Evolutionary conservation across 495 filamentous ascomycete species (phyloP).

Genomic region (Articulospora tetracladia): DNA sequence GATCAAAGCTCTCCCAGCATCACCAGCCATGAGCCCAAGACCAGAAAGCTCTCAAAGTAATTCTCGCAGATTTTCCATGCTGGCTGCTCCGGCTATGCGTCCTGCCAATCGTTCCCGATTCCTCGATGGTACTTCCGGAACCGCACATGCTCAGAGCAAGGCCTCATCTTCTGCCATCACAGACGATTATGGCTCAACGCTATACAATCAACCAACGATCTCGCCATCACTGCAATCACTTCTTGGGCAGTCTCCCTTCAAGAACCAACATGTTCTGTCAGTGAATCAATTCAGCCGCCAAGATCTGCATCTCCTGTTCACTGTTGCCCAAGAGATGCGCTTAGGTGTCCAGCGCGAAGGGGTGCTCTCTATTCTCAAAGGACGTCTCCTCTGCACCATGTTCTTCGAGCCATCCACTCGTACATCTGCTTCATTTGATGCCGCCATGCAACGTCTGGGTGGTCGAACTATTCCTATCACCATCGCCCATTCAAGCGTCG

Average conservation of each 20-base stretch:
- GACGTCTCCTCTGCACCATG: slow-evolving; percentile 79
- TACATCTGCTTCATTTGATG: slow-evolving; percentile 93
- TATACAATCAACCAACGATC: slow-evolving; percentile 34
- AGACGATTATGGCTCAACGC: slow-evolving; percentile 47
- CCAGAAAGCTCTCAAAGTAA: slow-evolving; percentile 23
- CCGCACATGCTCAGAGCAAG: slow-evolving; percentile 8
- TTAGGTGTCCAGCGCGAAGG: slow-evolving; percentile 88
- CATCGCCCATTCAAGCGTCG: slow-evolving; percentile 74
- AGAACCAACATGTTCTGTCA: slow-evolving; percentile 79
- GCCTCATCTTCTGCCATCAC: slow-evolving; percentile 21
- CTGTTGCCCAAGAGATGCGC: slow-evolving; percentile 94
- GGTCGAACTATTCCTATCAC: slow-evolving; percentile 75
- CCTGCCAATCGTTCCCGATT: slow-evolving; percentile 25
- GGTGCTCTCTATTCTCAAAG: slow-evolving; percentile 80
- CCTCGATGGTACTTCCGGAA: slow-evolving; percentile 20
- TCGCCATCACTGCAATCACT: slow-evolving; percentile 64
- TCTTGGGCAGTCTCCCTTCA: slow-evolving; percentile 77
- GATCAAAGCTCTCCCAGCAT: slow-evolving; percentile 43
- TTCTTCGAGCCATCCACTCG: slow-evolving; percentile 98
- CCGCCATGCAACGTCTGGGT: slow-evolving; percentile 95
- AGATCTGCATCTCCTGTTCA: slow-evolving; percentile 90
- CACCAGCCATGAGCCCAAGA: slow-evolving; percentile 30
- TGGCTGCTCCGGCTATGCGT: slow-evolving; percentile 19
- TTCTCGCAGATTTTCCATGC: slow-evolving; percentile 18
- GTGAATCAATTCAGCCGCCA: slow-evolving; percentile 82